phyloP scores from a whole-genome alignment of 768 basidiomycete genomes.

The Pleurotus citrinopileatus region DNA sequence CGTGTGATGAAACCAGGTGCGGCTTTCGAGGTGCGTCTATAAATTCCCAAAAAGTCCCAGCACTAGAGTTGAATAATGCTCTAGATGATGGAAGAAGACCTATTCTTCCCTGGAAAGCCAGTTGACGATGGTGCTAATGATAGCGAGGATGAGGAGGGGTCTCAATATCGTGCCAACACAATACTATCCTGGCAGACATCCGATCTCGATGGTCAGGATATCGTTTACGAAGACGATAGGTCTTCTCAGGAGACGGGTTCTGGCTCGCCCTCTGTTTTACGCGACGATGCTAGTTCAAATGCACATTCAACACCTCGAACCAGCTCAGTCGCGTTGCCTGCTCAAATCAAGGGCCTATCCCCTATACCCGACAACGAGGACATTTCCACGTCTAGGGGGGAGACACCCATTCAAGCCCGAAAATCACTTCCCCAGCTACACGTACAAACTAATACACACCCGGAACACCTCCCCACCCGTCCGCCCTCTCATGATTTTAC shows the following conservation, averaged over 20 bases:
- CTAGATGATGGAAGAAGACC: slow-evolving; percentile 72
- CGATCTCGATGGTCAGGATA: slow-evolving; percentile 4
- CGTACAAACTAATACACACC: not conserved
- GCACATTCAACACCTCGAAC: not conserved
- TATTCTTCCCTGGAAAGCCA: slow-evolving; percentile 63
- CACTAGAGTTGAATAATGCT: not conserved
- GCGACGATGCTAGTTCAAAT: not conserved
- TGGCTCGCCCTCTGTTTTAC: slow-evolving; percentile 2
- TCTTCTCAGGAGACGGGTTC: slow-evolving; percentile 6
- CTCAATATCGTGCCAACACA: slow-evolving; percentile 17
- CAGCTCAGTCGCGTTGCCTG: not conserved
- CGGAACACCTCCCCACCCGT: not conserved
- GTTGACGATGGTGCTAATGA: slow-evolving; percentile 32
- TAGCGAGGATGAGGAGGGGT: slow-evolving; percentile 20
- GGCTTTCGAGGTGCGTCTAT: slow-evolving; percentile 56
- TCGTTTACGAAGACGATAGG: slow-evolving; percentile 13
- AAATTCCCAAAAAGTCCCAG: not conserved
- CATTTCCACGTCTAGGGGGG: not conserved
- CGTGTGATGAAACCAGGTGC: slow-evolving; percentile 74
- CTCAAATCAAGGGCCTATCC: not conserved
- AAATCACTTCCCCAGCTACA: slow-evolving; percentile 3
- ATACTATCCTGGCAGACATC: slow-evolving; percentile 8
- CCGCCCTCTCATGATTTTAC: not conserved
- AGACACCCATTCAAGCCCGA: not conserved
- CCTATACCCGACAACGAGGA: not conserved